phyloP scores from a whole-genome alignment of 495 filamentous ascomycete species.

The Tuber microsphaerosporum region DNA sequence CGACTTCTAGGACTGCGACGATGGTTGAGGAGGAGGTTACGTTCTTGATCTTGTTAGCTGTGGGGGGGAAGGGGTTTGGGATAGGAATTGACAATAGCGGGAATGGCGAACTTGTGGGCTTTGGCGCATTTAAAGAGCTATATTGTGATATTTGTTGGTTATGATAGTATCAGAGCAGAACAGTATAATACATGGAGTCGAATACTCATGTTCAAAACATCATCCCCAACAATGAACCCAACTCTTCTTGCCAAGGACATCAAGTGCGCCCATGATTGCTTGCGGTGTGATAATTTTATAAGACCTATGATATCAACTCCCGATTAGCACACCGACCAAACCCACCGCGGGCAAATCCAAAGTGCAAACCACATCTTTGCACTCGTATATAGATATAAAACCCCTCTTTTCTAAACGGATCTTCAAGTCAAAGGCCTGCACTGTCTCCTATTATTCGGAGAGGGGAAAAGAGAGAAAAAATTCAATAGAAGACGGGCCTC shows the following conservation, averaged over 20 bases:
- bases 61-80: conserved; percentile 48
- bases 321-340: too few relatives aligned
- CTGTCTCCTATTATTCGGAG: neutral
- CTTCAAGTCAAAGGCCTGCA: neutral
- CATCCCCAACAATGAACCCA: conserved; percentile 80
- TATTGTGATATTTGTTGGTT: conserved; percentile 4
- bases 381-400: neutral
- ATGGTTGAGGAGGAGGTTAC: conserved; percentile 63
- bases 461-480: neutral
- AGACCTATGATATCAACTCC: too few relatives aligned
- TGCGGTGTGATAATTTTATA: neutral
- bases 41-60: conserved; percentile 47
- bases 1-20: conserved; percentile 57
- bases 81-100: conserved; percentile 60
- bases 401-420: neutral
- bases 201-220: conserved; percentile 53
- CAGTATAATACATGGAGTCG: neutral
- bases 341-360: too few relatives aligned
- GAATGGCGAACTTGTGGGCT: too few relatives aligned
- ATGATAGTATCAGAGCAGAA: neutral
- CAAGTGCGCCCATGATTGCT: conserved; percentile 56
- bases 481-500: neutral
- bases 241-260: conserved; percentile 64
- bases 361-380: too few relatives aligned
- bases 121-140: too few relatives aligned